These are phyloP conservation scores for Syncephalis plumigaleata DNA, from an alignment of 371 early-diverging fungal species.

Conservation along the genomic window DNA sequence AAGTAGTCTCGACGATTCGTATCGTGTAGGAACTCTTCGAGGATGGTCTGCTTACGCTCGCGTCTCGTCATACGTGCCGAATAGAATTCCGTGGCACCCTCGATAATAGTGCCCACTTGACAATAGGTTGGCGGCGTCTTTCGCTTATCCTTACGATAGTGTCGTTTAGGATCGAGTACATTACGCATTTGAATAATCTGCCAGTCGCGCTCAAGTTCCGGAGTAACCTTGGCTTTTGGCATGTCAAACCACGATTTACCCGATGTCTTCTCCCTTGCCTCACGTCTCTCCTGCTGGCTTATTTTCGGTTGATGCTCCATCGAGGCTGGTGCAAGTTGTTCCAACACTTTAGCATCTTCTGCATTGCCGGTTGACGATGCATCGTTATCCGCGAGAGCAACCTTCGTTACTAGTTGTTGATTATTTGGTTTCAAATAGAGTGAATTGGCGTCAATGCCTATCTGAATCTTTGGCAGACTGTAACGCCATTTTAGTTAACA, in stretches of 20 bases:
- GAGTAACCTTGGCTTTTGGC: constrained; percentile 70
- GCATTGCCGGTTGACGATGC: too few relatives aligned
- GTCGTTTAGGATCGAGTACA: constrained; percentile 82
- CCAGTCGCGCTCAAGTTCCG: constrained; percentile 73
- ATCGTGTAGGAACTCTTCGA: constrained; percentile 77
- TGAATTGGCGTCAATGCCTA: too few relatives aligned
- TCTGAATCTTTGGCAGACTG: too few relatives aligned
- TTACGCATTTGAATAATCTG: constrained; percentile 69
- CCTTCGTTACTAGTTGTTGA: too few relatives aligned
- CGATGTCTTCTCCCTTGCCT: constrained; percentile 28
- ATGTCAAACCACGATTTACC: constrained; percentile 87
- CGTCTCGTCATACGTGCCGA: constrained; percentile 63
- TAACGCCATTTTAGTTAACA: too few relatives aligned
- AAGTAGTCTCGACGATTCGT: constrained; percentile 51
- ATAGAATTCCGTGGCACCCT: constrained; percentile 77
- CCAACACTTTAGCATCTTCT: too few relatives aligned
- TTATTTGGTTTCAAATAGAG: too few relatives aligned
- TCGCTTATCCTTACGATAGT: constrained; percentile 68
- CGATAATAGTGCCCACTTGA: constrained; percentile 84
- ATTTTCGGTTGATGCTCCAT: too few relatives aligned
- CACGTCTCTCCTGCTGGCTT: too few relatives aligned
- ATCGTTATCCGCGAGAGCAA: too few relatives aligned
- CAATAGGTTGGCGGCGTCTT: constrained; percentile 66
- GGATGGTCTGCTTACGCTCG: constrained; percentile 66
- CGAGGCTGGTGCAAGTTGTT: too few relatives aligned